Percentiles rank a stretch among this genome's conserved stretches.
phyloP scores from a whole-genome alignment of 2,329 filamentous ascomycete species.

The Colletotrichum spinosum region DNA sequence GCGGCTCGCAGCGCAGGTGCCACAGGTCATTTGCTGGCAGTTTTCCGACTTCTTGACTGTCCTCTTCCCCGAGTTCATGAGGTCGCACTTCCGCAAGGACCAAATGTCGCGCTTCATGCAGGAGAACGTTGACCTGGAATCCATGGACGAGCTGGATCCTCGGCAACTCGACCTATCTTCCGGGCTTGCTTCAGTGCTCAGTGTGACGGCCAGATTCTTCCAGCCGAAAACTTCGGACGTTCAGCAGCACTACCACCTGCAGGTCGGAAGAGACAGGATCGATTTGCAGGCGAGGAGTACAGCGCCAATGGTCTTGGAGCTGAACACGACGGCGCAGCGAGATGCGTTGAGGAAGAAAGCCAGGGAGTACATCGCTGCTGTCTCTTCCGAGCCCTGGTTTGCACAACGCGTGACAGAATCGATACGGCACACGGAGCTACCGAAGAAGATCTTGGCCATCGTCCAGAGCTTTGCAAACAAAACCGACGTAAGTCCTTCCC shows the following conservation, averaged over 20 bases:
- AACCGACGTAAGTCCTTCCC: conserved; percentile 52
- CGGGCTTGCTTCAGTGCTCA: conserved; percentile 60
- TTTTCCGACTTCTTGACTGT: conserved; percentile 66
- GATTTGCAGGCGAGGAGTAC: conserved; percentile 56
- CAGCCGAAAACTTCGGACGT: conserved; percentile 60
- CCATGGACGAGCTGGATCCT: conserved; percentile 52
- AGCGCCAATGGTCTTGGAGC: conserved; percentile 63
- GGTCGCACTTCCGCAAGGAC: conserved; percentile 62
- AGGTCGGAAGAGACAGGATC: conserved; percentile 49
- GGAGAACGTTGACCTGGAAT: conserved; percentile 60
- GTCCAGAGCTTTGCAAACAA: conserved; percentile 60
- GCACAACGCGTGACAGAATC: conserved; percentile 63
- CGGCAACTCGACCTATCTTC: conserved; percentile 59
- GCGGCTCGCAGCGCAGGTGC: conserved; percentile 61
- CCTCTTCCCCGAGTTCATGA: conserved; percentile 65
- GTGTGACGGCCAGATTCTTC: conserved; percentile 65
- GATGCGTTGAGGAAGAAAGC: conserved; percentile 59
- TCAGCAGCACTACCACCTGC: conserved; percentile 63
- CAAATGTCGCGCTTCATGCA: conserved; percentile 60
- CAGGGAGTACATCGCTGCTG: conserved; percentile 61
- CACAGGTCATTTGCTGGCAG: conserved; percentile 69
- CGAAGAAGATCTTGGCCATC: conserved; percentile 58
- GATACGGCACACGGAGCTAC: conserved; percentile 57
- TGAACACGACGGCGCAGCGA: conserved; percentile 52
- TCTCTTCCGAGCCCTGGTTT: conserved; percentile 60